phyloP scores from a whole-genome alignment of 2,329 filamentous ascomycete species.

The Daldinia sp. region DNA sequence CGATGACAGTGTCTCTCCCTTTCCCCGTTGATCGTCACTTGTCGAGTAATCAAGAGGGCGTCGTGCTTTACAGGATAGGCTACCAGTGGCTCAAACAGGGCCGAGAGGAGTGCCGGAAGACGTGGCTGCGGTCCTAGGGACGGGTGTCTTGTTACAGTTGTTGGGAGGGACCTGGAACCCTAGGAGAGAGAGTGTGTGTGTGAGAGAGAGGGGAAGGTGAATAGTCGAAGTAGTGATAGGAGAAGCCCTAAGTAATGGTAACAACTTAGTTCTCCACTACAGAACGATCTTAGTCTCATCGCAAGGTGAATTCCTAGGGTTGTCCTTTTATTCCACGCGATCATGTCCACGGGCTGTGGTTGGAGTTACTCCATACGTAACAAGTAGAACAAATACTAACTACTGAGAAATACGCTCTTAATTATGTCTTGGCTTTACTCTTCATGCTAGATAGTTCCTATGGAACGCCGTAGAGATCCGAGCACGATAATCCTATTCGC shows the following conservation, averaged over 20 bases:
- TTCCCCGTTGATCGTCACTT: not conserved
- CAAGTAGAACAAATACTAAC: not conserved
- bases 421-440: not conserved
- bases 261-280: not conserved
- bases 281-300: not conserved
- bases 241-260: not conserved
- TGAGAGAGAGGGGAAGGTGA: not conserved
- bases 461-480: constrained; percentile 3
- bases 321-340: not conserved
- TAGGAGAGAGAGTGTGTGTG: not conserved
- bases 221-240: not conserved
- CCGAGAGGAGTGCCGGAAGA: not conserved
- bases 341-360: too few species aligned
- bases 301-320: not conserved
- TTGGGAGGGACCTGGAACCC: not conserved
- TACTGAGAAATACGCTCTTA: constrained; percentile 1
- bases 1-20: not conserved
- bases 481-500: not conserved
- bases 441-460: not conserved
- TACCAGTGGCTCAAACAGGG: not conserved
- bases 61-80: not conserved
- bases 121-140: not conserved
- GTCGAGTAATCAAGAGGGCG: constrained; percentile 1
- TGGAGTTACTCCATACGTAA: not conserved
- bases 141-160: not conserved